Evolutionary conservation across 23 red algal genomes (phyloP).

Genomic region (Gracilaria domingensis): DNA sequence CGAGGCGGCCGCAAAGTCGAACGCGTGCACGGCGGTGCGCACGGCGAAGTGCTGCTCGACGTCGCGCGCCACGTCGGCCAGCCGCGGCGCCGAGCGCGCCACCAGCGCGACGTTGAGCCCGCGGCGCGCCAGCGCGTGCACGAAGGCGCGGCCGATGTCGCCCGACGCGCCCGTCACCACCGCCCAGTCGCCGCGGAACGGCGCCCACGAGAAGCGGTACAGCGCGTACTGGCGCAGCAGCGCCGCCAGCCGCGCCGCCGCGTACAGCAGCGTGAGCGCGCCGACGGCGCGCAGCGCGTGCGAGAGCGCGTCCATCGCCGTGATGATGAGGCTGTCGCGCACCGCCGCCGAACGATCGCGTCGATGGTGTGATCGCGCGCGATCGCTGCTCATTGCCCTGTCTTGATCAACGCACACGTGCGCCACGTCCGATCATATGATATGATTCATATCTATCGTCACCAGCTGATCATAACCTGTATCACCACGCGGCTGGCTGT

Average conservation of each 20-base stretch:
- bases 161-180: conserved; percentile 96
- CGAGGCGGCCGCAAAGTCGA: conserved; percentile 88
- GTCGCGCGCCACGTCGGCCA: conserved; percentile 66
- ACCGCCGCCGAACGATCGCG: not conserved
- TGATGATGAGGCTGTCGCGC: too few relatives aligned
- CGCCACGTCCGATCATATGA: too few relatives aligned
- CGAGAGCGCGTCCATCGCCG: not conserved
- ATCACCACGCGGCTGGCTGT: too few relatives aligned
- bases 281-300: conserved; percentile 33
- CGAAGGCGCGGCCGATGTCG: conserved; percentile 90
- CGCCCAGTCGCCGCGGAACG: conserved; percentile 86
- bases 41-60: conserved; percentile 37
- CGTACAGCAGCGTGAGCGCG: conserved; percentile 5
- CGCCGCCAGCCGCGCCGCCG: not conserved
- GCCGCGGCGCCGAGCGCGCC: conserved; percentile 84
- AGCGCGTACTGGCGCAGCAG: conserved; percentile 41
- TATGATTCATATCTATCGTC: too few relatives aligned
- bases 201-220: conserved; percentile 28
- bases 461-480: not conserved
- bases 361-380: too few relatives aligned
- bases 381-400: too few relatives aligned
- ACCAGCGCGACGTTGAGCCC: conserved; percentile 85
- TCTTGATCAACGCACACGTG: too few relatives aligned
- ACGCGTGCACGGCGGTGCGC: conserved; percentile 47
- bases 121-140: conserved; percentile 69